Percentiles rank a stretch among this genome's conserved stretches.
These are phyloP conservation scores for Drechslerella stenobrocha DNA, from an alignment of 2,329 filamentous ascomycete species.

Conservation along the genomic window DNA sequence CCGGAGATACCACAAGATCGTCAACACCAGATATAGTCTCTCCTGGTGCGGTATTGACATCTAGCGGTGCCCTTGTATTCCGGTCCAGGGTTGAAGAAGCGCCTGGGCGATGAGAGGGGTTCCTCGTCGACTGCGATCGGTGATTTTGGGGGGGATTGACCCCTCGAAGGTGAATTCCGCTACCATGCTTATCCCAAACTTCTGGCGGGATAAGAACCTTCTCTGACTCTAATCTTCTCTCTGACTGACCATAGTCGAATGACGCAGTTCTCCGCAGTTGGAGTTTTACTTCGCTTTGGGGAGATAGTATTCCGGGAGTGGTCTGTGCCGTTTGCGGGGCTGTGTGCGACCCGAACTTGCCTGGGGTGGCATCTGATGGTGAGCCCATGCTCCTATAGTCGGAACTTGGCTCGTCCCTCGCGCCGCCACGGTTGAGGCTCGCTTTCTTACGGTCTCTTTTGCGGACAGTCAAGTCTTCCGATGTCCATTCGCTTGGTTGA, in stretches of 20 bases:
- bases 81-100: not conserved
- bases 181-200: slow-evolving; percentile 15
- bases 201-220: slow-evolving; percentile 37
- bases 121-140: slow-evolving; percentile 22
- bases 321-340: slow-evolving; percentile 27
- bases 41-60: slow-evolving; percentile 8
- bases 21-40: slow-evolving; percentile 8
- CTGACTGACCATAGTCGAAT: slow-evolving; percentile 17
- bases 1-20: slow-evolving; percentile 30
- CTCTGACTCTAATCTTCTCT: slow-evolving; percentile 17
- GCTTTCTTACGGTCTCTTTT: slow-evolving; percentile 18
- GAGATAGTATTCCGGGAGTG: slow-evolving; percentile 19
- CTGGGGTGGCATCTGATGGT: not conserved
- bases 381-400: not conserved
- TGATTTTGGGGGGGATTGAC: slow-evolving; percentile 11
- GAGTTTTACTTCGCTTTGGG: slow-evolving; percentile 12
- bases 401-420: not conserved
- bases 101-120: not conserved
- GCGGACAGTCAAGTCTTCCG: slow-evolving; percentile 23
- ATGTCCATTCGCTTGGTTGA: slow-evolving; percentile 27
- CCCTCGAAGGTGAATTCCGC: slow-evolving; percentile 20
- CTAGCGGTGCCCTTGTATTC: not conserved
- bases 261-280: slow-evolving; percentile 23
- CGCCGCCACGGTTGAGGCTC: not conserved
- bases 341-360: not conserved